Percentiles rank a stretch among this genome's conserved stretches.
These are phyloP conservation scores for Micromonas pusilla DNA, from an alignment of 139 green algal genomes.

Conservation along the genomic window DNA sequence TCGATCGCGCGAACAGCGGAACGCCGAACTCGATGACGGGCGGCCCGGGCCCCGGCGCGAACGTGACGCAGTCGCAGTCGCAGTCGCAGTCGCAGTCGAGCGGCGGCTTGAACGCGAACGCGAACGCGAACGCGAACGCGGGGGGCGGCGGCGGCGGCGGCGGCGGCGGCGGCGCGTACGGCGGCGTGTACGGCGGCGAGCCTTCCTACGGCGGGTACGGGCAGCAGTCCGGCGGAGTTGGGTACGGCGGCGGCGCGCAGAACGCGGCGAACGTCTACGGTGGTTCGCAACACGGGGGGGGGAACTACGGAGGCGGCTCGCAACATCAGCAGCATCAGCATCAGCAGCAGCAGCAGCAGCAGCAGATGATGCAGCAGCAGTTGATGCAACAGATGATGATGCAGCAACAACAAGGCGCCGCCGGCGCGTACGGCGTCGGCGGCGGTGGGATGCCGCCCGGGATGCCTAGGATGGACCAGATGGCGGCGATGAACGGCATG, in stretches of 20 bases:
- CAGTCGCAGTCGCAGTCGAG: no score
- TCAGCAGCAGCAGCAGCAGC: conserved; percentile 10
- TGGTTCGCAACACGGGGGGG: no score
- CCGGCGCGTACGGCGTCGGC: no score
- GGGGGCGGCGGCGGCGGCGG: no score
- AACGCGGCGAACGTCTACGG: no score
- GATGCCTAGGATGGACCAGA: neutral
- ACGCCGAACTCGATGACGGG: no score
- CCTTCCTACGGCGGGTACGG: neutral
- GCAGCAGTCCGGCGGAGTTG: neutral
- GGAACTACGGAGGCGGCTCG: no score
- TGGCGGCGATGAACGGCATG: neutral
- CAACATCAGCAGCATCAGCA: neutral
- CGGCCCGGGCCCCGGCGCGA: no score
- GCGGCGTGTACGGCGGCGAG: no score
- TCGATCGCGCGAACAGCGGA: neutral
- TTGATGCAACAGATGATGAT: neutral
- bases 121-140: neutral
- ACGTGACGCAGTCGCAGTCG: no score
- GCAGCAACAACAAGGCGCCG: no score
- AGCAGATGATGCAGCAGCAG: conserved; percentile 11
- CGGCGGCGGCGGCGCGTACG: neutral
- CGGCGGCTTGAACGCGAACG: neutral
- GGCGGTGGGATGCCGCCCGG: neutral
- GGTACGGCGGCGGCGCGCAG: neutral